Base-by-base conservation (phyloP, 495 filamentous ascomycete species). In the Polyplosphaeria fusca region DNA sequence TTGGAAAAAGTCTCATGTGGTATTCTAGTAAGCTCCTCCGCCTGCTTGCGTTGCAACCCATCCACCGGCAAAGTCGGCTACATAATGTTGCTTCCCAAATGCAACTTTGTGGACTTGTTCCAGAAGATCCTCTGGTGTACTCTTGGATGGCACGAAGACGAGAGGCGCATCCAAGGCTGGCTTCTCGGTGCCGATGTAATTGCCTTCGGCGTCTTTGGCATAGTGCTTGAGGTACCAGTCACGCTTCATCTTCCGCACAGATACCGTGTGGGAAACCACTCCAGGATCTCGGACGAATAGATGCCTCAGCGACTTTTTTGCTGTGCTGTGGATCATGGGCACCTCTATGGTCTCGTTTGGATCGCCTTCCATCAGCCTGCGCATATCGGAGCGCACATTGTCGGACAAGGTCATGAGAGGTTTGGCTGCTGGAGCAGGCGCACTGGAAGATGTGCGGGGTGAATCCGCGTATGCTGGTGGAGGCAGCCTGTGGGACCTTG, bases 201-300 rank as follows among this genome's bases (percentile, higher is more conserved):
- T 60, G 5, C 61, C 61, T 2, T 64, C 39, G 3, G 22, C 22
- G 24, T 64, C 61, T 39, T 55, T 60, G 24, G 61, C 56, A 44
- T 64, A 64, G 43, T 56, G 40, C 46, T 52, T 52, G 16, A 50
- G 44, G 44, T 60, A 64, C 26, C 58, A 44, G 2, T 35, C 46
- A 9, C 61, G 61, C 3, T 32, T 14, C 61, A 64, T 64, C 40
- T 64, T 60, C 2, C 61, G 61, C 44, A 48, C 61, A 27, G 55
- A 52, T 35, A 64, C 56, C 2, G 32, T 49, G 16, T 55, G 55
- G 0, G 42, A 30, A 1, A 56, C 38, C 30, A 38, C 37, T 11
- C 16, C 32, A 13, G 22, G 1, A 20, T 30, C 38, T 3, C 51
- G 30, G 19, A 38, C 20, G 19, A 60, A 22, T 18, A 52, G n/a